Evolutionary conservation across 441 rosid genomes (phyloP).

Genomic region (Gossypium davidsonii): DNA sequence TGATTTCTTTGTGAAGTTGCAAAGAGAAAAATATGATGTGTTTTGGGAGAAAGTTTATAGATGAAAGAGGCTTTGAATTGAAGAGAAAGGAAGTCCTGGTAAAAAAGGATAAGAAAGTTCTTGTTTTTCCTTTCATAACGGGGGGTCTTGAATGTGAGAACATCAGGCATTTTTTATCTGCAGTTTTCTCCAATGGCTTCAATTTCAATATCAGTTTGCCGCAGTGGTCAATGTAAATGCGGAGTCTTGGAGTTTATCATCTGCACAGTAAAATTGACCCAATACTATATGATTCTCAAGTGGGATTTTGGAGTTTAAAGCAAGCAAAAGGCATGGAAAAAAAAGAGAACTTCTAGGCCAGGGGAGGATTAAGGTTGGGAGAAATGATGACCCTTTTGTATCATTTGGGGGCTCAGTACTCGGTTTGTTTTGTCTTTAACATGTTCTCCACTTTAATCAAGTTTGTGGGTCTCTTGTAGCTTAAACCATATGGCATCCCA

Average conservation of each 20-base stretch:
- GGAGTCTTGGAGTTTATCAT: not conserved
- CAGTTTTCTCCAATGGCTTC: not conserved
- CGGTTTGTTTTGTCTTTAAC: conserved; percentile 24
- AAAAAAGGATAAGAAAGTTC: conserved; percentile 2
- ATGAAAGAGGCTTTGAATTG: conserved; percentile 26
- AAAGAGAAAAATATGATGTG: not conserved
- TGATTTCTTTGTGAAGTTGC: conserved; percentile 1
- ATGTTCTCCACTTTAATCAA: conserved; percentile 43
- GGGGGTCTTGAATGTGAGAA: not conserved
- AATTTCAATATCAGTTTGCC: not conserved
- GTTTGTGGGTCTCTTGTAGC: conserved; percentile 39
- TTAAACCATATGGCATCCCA: conserved; percentile 4
- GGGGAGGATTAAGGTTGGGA: conserved; percentile 16
- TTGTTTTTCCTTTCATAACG: conserved; percentile 5
- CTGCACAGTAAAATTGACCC: not conserved
- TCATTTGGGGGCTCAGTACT: conserved; percentile 12
- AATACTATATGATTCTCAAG: not conserved
- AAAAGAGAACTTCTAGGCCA: not conserved
- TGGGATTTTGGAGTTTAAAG: not conserved
- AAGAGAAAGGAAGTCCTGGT: conserved; percentile 31
- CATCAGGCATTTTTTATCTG: conserved; percentile 1
- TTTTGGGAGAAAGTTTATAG: not conserved
- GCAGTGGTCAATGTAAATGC: not conserved
- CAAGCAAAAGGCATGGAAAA: not conserved
- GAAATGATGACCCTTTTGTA: conserved; percentile 38